A percentile compares a stretch with the other conserved stretches of the same genome.
phyloP scores from a whole-genome alignment of 345 rosid genomes.

The Salix arbutifolia region DNA sequence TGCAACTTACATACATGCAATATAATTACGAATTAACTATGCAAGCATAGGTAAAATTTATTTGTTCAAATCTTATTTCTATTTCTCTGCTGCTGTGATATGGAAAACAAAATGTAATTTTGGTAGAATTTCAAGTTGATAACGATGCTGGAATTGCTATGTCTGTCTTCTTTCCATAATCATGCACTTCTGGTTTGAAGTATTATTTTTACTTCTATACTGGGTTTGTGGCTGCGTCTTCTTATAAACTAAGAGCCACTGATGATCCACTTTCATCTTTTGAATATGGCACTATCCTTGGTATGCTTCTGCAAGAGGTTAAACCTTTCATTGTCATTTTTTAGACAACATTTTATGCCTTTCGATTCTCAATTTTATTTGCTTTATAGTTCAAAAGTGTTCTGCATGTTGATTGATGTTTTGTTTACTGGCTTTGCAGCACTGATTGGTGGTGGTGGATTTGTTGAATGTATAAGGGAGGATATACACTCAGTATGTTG shows the following conservation, averaged over 20 bases:
- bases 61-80: background rate
- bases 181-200: background rate
- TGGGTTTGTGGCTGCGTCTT: conserved; percentile 98
- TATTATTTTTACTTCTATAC: background rate
- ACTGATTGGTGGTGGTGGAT: conserved; percentile 96
- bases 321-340: conserved; percentile 5
- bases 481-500: conserved; percentile 75
- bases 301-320: conserved; percentile 38
- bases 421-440: conserved; percentile 52
- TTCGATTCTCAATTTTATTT: conserved; percentile 14
- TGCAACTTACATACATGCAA: background rate
- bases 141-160: background rate
- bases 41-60: background rate
- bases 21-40: background rate
- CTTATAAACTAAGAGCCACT: conserved; percentile 67
- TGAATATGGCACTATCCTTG: conserved; percentile 75
- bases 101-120: background rate
- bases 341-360: conserved; percentile 12
- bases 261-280: conserved; percentile 99
- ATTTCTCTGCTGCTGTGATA: background rate
- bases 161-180: background rate
- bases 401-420: conserved; percentile 13
- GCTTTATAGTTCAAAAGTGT: conserved; percentile 1
- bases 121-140: background rate
- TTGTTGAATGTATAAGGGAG: conserved; percentile 96